phyloP scores from a whole-genome alignment of 2,329 filamentous ascomycete species.

The Fusarium udum region DNA sequence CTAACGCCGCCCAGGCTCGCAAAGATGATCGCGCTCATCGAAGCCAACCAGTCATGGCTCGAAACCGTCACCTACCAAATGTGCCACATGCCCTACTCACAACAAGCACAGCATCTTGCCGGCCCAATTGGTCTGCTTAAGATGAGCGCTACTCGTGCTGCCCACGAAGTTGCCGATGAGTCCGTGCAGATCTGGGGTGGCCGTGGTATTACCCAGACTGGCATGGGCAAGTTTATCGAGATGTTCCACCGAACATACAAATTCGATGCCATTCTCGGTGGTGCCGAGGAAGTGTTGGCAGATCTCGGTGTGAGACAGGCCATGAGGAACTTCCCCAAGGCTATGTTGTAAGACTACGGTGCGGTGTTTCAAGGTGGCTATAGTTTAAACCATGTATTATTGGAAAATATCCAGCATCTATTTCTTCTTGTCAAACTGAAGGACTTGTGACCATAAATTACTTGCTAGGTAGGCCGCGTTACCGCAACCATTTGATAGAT shows the following conservation, averaged over 20 bases:
- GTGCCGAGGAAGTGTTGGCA: slow-evolving; percentile 83
- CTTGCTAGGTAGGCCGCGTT: not conserved
- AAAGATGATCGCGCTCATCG: slow-evolving; percentile 84
- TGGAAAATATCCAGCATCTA: not conserved
- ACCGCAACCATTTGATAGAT: not conserved
- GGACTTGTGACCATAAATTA: not conserved
- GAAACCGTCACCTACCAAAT: slow-evolving; percentile 89
- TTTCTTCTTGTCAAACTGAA: not conserved
- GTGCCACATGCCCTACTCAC: slow-evolving; percentile 81
- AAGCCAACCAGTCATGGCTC: slow-evolving; percentile 87
- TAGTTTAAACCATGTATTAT: slow-evolving; percentile 4
- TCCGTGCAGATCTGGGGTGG: slow-evolving; percentile 89
- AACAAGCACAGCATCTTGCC: slow-evolving; percentile 78
- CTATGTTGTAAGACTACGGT: slow-evolving; percentile 69
- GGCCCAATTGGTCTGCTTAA: slow-evolving; percentile 87
- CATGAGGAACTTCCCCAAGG: slow-evolving; percentile 85
- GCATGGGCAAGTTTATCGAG: slow-evolving; percentile 85
- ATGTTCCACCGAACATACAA: slow-evolving; percentile 88
- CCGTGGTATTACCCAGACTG: slow-evolving; percentile 79
- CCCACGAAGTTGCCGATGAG: slow-evolving; percentile 86
- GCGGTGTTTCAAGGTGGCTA: not conserved
- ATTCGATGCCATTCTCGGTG: slow-evolving; percentile 80
- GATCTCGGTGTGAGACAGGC: slow-evolving; percentile 87
- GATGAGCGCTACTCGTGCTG: slow-evolving; percentile 77
- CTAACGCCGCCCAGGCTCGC: slow-evolving; percentile 65